Percentiles rank a stretch among this genome's conserved stretches.
These are phyloP conservation scores for Scheffersomyces quercinus DNA, from an alignment of 1,139 yeast genomes.

Conservation along the genomic window DNA sequence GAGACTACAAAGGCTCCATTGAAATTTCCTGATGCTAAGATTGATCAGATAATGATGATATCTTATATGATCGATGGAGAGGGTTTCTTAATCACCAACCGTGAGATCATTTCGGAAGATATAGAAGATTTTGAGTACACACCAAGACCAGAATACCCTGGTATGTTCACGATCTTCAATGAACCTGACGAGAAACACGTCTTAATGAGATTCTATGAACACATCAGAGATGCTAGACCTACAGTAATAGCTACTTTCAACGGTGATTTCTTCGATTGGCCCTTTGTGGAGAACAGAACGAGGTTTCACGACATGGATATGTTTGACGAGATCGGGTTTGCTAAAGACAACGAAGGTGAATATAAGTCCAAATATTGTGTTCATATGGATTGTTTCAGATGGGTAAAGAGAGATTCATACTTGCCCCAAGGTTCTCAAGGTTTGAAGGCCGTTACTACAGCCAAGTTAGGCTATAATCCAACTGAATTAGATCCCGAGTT, in stretches of 20 bases:
- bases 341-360: constrained; percentile 85
- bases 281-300: constrained; percentile 90
- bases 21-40: constrained; percentile 88
- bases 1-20: constrained; percentile 97
- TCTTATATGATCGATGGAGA: constrained; percentile 99
- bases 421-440: constrained; percentile 99
- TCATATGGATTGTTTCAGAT: constrained; percentile 96
- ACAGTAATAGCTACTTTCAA: constrained; percentile 96
- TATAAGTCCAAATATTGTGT: constrained; percentile 90
- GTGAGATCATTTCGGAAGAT: constrained; percentile 92
- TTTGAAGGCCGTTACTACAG: constrained; percentile 95
- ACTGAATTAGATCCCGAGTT: constrained; percentile 95
- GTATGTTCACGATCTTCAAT: constrained; percentile 84
- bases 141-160: constrained; percentile 95
- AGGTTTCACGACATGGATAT: constrained; percentile 80
- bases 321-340: constrained; percentile 94
- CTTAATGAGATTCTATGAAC: constrained; percentile 80
- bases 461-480: constrained; percentile 94
- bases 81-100: constrained; percentile 88
- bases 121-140: constrained; percentile 97
- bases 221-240: constrained; percentile 82
- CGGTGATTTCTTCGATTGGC: constrained; percentile 99
- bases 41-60: constrained; percentile 98
- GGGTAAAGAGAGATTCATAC: constrained; percentile 99
- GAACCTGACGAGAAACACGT: constrained; percentile 82